phyloP scores from a whole-genome alignment of 371 early-diverging fungal species.

The Dentiscutata heterogama region DNA sequence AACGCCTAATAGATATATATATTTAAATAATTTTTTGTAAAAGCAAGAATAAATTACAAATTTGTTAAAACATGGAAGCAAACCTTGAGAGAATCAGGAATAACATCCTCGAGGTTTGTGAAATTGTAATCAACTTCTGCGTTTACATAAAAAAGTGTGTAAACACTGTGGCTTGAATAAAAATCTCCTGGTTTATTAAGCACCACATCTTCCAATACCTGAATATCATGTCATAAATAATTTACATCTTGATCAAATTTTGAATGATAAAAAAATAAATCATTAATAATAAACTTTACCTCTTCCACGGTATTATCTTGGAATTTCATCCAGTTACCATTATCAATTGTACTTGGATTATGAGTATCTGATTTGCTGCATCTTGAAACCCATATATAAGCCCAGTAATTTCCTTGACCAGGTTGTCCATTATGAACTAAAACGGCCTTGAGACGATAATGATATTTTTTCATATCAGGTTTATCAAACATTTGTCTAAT shows the following conservation, averaged over 20 bases:
- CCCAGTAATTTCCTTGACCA: conserved; percentile 2
- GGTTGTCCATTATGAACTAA: background rate
- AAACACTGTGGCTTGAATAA: background rate
- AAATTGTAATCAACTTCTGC: conserved; percentile 9
- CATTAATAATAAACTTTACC: conserved; percentile 10
- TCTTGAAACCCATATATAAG: conserved; percentile 37
- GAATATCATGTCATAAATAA: background rate
- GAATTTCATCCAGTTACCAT: conserved; percentile 36
- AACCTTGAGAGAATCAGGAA: conserved; percentile 31
- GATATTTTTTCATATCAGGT: conserved; percentile 12
- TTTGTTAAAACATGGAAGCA: background rate
- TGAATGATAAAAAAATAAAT: background rate
- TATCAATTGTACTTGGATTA: background rate
- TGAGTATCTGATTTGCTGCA: background rate
- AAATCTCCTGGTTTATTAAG: background rate
- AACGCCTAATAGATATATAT: conserved; percentile 10
- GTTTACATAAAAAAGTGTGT: conserved; percentile 37
- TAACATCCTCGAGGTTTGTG: background rate
- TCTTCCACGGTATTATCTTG: background rate
- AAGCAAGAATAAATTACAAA: background rate
- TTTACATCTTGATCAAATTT: background rate
- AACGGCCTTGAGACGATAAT: conserved; percentile 32
- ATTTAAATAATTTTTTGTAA: background rate
- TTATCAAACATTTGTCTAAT: conserved; percentile 19
- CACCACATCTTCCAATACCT: conserved; percentile 1